Percentiles rank a stretch among this genome's conserved stretches.
Evolutionary conservation across 352 stramenopile genomes (phyloP).

Genomic region (Pythium insidiosum): DNA sequence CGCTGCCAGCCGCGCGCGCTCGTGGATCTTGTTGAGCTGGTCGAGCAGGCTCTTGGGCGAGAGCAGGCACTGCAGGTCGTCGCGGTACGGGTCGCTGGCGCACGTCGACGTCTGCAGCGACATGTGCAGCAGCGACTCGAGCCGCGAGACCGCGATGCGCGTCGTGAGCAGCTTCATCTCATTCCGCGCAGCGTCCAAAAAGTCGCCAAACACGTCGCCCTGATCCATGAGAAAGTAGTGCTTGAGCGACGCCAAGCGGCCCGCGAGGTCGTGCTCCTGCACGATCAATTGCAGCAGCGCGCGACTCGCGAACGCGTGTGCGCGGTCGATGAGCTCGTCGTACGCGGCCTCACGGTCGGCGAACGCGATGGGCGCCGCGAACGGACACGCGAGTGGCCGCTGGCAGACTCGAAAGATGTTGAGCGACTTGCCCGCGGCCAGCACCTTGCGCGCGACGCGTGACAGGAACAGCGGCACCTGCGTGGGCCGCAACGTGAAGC

Average conservation of each 20-base stretch:
- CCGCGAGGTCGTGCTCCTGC: constrained; percentile 74
- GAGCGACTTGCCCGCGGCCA: constrained; percentile 90
- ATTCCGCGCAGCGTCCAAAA: constrained; percentile 94
- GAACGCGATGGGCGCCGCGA: constrained; percentile 60
- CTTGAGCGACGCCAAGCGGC: constrained; percentile 86
- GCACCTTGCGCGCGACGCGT: constrained; percentile 73
- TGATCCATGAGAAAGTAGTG: constrained; percentile 99
- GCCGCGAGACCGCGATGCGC: constrained; percentile 80
- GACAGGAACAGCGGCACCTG: constrained; percentile 82
- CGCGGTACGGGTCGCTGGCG: constrained; percentile 81
- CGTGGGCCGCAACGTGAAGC: constrained; percentile 69
- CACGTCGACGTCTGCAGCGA: constrained; percentile 92
- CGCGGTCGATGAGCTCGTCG: constrained; percentile 80
- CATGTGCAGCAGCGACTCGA: constrained; percentile 93
- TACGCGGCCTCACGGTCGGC: constrained; percentile 60
- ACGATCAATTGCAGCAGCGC: constrained; percentile 75
- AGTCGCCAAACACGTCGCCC: constrained; percentile 98
- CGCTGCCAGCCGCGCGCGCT: constrained; percentile 60
- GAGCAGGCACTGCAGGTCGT: constrained; percentile 86
- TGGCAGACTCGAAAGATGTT: constrained; percentile 87
- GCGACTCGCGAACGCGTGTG: constrained; percentile 72
- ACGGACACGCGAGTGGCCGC: constrained; percentile 70
- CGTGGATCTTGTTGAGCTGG: constrained; percentile 91
- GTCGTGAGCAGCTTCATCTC: constrained; percentile 88
- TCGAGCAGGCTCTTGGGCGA: constrained; percentile 79